Percentiles rank a stretch among this genome's conserved stretches.
phyloP scores from a whole-genome alignment of 2,329 filamentous ascomycete genomes.

The Trichophyton mentagrophytes region DNA sequence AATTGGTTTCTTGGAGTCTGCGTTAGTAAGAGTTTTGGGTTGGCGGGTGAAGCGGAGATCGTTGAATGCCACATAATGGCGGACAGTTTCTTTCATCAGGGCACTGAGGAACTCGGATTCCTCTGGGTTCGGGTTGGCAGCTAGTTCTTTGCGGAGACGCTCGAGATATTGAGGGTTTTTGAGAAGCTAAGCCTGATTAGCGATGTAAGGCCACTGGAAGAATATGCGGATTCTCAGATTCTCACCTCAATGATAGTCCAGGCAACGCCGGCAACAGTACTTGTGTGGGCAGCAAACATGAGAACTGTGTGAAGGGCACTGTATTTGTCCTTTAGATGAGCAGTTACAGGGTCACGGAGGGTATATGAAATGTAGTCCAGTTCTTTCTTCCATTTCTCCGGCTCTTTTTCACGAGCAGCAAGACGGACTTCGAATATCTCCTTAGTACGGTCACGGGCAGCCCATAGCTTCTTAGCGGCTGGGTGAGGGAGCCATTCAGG shows the following conservation, averaged over 20 bases:
- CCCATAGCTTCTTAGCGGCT: slow-evolving; percentile 9
- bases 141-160: slow-evolving; percentile 10
- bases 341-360: slow-evolving; percentile 11
- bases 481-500: slow-evolving; percentile 13
- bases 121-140: slow-evolving; percentile 7
- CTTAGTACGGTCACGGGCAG: slow-evolving; percentile 8
- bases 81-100: slow-evolving; percentile 12
- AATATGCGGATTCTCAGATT: background rate
- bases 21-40: slow-evolving; percentile 8
- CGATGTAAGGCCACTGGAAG: background rate
- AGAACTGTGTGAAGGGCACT: slow-evolving; percentile 13
- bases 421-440: slow-evolving; percentile 12
- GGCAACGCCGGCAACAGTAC: slow-evolving; percentile 12
- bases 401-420: slow-evolving; percentile 10
- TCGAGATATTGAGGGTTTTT: slow-evolving; percentile 9
- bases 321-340: slow-evolving; percentile 11
- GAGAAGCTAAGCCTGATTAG: slow-evolving; percentile 8
- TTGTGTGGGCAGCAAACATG: slow-evolving; percentile 14
- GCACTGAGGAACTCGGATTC: slow-evolving; percentile 10
- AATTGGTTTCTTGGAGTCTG: slow-evolving; percentile 7
- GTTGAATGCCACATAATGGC: slow-evolving; percentile 12
- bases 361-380: slow-evolving; percentile 14
- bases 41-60: slow-evolving; percentile 11
- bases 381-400: slow-evolving; percentile 10
- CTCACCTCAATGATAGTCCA: slow-evolving; percentile 12